These are phyloP conservation scores for Backusella mclennaniae DNA, from an alignment of 192 early-diverging fungal species.

Conservation along the genomic window DNA sequence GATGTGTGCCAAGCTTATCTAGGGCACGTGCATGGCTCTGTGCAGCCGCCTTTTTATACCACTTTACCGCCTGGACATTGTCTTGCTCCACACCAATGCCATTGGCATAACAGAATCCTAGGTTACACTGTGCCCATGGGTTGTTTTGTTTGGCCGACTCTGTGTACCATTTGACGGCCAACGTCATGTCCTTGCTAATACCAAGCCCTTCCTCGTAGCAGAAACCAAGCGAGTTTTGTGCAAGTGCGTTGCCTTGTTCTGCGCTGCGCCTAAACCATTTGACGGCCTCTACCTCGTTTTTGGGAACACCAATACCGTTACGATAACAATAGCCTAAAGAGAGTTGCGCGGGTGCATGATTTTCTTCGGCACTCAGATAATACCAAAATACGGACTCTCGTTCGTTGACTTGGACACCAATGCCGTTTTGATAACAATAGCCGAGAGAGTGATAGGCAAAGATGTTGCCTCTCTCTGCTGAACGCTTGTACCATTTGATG, in stretches of 20 bases:
- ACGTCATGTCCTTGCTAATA: conserved; percentile 41
- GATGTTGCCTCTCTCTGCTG: conserved; percentile 51
- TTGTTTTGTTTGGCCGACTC: conserved; percentile 41
- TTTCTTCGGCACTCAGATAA: conserved; percentile 55
- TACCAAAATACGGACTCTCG: conserved; percentile 63
- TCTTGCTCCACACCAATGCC: conserved; percentile 64
- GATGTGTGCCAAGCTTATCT: conserved; percentile 52
- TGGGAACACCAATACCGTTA: conserved; percentile 55
- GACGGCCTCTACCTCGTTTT: conserved; percentile 49
- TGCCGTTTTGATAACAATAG: conserved; percentile 61
- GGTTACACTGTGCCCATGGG: conserved; percentile 63
- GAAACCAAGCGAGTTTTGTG: conserved; percentile 78
- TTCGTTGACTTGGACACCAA: conserved; percentile 51
- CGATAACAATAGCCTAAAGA: conserved; percentile 70
- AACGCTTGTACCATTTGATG: conserved; percentile 58
- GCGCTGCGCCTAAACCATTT: conserved; percentile 67
- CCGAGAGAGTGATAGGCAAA: conserved; percentile 55
- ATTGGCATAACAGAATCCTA: conserved; percentile 81
- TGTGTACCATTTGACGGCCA: conserved; percentile 37
- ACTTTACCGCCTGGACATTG: conserved; percentile 53
- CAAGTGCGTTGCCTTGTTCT: conserved; percentile 67
- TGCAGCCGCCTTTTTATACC: conserved; percentile 54
- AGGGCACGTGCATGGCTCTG: conserved; percentile 58
- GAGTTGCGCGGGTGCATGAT: conserved; percentile 69
- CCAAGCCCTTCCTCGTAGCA: conserved; percentile 82